Conservation (phyloP, 2,329 filamentous ascomycete species). For the Alternaria hordeiaustralica region DNA sequence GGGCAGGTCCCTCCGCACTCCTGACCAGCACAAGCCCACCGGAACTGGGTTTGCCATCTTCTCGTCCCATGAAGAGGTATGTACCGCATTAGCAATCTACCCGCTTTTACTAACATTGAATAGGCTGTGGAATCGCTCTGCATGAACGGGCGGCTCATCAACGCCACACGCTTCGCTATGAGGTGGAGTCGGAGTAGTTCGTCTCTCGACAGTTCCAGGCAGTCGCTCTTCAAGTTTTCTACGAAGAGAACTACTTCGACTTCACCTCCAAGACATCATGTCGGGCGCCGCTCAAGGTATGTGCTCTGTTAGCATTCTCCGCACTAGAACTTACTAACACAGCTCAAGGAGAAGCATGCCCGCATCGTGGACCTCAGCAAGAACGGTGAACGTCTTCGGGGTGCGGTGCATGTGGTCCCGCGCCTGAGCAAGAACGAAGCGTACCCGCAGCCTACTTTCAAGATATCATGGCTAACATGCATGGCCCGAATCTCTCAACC, state of each 20-base stretch:
- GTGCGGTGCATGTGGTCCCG: constrained; percentile 20
- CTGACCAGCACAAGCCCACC: constrained; percentile 98
- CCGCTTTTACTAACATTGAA: constrained; percentile 16
- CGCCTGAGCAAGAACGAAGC: constrained; percentile 32
- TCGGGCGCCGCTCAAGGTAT: background rate
- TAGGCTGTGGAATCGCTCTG: constrained; percentile 96
- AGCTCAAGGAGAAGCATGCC: background rate
- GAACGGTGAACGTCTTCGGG: background rate
- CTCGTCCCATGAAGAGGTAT: constrained; percentile 97
- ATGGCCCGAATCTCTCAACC: constrained; percentile 73
- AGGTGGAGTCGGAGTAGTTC: background rate
- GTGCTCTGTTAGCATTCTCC: background rate
- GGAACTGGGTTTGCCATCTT: constrained; percentile 98
- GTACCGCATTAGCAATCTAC: constrained; percentile 31
- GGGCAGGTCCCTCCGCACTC: constrained; percentile 74
- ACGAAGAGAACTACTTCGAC: background rate
- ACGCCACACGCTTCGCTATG: background rate
- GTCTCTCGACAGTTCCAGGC: background rate
- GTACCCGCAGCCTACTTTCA: constrained; percentile 45
- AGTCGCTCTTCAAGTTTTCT: background rate
- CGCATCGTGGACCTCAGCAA: background rate
- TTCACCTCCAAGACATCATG: background rate
- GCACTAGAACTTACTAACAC: constrained; percentile 14
- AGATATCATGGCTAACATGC: constrained; percentile 33
- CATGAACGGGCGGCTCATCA: constrained; percentile 76